These are phyloP conservation scores for Diaporthe ilicicola DNA, from an alignment of 2,329 filamentous ascomycete genomes.

Conservation along the genomic window DNA sequence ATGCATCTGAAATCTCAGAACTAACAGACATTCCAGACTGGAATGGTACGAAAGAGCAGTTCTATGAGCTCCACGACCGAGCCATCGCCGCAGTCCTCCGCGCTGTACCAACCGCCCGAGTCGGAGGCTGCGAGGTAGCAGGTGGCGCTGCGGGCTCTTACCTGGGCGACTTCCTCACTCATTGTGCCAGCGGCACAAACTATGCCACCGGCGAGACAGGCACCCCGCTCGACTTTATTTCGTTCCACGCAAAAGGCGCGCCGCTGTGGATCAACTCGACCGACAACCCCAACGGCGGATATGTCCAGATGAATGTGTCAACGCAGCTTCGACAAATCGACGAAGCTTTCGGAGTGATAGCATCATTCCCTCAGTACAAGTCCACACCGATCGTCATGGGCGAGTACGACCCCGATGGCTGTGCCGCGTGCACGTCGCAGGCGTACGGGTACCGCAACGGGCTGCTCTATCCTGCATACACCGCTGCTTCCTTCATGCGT, in stretches of 20 bases:
- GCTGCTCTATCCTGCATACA: slow-evolving; percentile 17
- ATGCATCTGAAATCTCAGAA: rapidly evolving
- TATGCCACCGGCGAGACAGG: slow-evolving; percentile 15
- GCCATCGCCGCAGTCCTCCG: slow-evolving; percentile 20
- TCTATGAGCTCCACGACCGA: slow-evolving; percentile 20
- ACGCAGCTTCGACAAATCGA: slow-evolving; percentile 22
- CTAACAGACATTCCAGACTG: neutral
- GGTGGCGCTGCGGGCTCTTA: slow-evolving; percentile 18
- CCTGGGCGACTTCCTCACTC: slow-evolving; percentile 13
- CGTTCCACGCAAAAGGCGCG: slow-evolving; percentile 17
- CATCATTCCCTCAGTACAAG: slow-evolving; percentile 6
- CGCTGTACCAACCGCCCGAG: slow-evolving; percentile 16
- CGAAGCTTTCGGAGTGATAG: slow-evolving; percentile 9
- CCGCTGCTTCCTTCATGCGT: slow-evolving; percentile 19
- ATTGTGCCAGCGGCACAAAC: slow-evolving; percentile 12
- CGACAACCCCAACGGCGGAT: neutral
- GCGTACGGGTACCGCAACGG: slow-evolving; percentile 22
- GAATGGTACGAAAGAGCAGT: slow-evolving; percentile 21
- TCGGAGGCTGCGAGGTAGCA: slow-evolving; percentile 24
- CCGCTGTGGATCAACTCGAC: slow-evolving; percentile 18
- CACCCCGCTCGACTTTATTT: slow-evolving; percentile 21
- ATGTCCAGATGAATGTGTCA: slow-evolving; percentile 19
- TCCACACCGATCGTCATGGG: slow-evolving; percentile 25
- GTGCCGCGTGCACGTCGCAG: slow-evolving; percentile 20
- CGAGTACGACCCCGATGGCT: slow-evolving; percentile 22